These are phyloP conservation scores for Amauroascus niger DNA, from an alignment of 2,329 filamentous ascomycete species.

Conservation along the genomic window DNA sequence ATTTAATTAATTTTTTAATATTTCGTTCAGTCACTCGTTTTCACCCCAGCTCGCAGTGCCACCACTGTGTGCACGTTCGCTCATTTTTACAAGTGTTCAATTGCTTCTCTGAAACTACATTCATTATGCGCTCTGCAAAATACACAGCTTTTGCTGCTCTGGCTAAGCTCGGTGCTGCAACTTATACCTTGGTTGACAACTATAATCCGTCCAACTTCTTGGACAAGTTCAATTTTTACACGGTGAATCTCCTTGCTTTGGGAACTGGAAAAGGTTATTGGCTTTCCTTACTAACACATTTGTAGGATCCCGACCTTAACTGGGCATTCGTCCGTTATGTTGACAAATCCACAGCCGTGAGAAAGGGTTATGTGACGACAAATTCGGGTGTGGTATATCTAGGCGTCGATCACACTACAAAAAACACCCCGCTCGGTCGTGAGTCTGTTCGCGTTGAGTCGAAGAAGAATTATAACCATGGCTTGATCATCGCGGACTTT, in stretches of 20 bases:
- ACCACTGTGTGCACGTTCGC: not conserved
- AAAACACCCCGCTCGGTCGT: slow-evolving; percentile 29
- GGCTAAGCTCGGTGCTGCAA: slow-evolving; percentile 23
- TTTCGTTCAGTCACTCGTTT: not conserved
- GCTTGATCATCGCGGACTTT: slow-evolving; percentile 40
- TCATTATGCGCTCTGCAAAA: slow-evolving; percentile 21
- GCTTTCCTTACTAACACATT: not conserved
- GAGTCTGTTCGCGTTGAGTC: slow-evolving; percentile 38
- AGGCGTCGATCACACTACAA: slow-evolving; percentile 35
- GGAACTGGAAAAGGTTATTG: not conserved
- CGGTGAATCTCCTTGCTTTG: slow-evolving; percentile 23
- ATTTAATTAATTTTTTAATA: not conserved
- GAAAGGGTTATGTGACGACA: not conserved
- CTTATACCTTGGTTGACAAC: slow-evolving; percentile 15
- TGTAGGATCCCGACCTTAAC: not conserved
- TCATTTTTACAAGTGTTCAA: not conserved
- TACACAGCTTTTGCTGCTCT: slow-evolving; percentile 43
- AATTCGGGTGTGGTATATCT: slow-evolving; percentile 30
- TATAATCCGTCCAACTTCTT: slow-evolving; percentile 35
- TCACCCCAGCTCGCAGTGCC: not conserved
- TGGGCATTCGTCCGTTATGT: not conserved
- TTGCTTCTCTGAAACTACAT: not conserved
- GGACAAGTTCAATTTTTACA: slow-evolving; percentile 45
- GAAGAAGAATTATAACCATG: slow-evolving; percentile 37
- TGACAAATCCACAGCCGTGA: not conserved